phyloP scores from a whole-genome alignment of 2,329 filamentous ascomycete genomes.

The Pseudogymnoascus sp. region DNA sequence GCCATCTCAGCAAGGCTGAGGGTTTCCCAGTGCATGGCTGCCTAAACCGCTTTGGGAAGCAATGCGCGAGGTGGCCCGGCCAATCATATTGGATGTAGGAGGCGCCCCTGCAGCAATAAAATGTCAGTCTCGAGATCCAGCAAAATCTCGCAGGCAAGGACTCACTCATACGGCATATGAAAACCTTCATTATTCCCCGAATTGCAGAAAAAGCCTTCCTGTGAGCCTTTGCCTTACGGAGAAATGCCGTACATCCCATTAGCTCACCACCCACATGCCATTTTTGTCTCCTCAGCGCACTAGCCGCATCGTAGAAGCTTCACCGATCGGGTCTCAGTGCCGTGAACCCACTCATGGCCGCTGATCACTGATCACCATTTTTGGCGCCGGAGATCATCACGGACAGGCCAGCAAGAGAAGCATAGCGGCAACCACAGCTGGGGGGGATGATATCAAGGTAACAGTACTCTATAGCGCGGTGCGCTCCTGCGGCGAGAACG shows the following conservation, averaged over 20 bases:
- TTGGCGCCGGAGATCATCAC: neutral
- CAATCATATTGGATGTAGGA: neutral
- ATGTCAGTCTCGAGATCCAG: neutral
- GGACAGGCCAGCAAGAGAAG: neutral
- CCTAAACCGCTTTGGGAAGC: conserved; percentile 6
- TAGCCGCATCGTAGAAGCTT: neutral
- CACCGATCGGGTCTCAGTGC: neutral
- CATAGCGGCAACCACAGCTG: neutral
- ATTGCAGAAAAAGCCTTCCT: neutral
- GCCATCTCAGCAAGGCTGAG: conserved; percentile 2
- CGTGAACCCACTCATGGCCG: neutral
- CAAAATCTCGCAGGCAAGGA: neutral
- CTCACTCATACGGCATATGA: neutral
- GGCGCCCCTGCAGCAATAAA: neutral
- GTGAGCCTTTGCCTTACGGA: neutral
- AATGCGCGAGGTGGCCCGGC: conserved; percentile 3
- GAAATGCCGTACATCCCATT: neutral
- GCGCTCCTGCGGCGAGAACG: neutral
- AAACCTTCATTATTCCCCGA: neutral
- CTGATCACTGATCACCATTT: neutral
- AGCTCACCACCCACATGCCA: neutral
- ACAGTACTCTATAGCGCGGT: too few species aligned
- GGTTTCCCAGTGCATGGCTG: neutral
- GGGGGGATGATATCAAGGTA: neutral
- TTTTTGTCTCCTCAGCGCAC: neutral